These are phyloP conservation scores for Pholiota microspora DNA, from an alignment of 768 basidiomycete species.

Conservation along the genomic window DNA sequence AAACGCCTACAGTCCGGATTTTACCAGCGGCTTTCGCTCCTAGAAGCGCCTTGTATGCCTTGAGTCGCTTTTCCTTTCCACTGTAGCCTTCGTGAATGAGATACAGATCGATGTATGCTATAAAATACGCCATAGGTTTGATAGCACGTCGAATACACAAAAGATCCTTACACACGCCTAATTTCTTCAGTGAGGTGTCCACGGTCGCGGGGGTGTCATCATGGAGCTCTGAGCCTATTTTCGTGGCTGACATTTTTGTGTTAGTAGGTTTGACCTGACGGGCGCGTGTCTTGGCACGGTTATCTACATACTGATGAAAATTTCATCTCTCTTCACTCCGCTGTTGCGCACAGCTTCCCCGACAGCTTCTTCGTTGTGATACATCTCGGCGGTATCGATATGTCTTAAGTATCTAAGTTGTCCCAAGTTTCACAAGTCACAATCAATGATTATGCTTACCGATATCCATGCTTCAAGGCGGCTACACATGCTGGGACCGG, in stretches of 20 bases:
- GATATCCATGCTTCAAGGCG: conserved; percentile 13
- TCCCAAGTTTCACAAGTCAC: neutral
- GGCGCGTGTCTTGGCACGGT: no score
- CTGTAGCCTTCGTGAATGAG: conserved; percentile 71
- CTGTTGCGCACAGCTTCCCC: conserved; percentile 10
- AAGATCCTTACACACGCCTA: neutral
- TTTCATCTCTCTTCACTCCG: conserved; percentile 10
- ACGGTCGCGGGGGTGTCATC: neutral
- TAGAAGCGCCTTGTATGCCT: conserved; percentile 64
- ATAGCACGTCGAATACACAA: neutral
- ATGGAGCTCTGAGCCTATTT: neutral
- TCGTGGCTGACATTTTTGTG: neutral
- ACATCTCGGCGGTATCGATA: conserved; percentile 14
- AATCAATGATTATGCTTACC: neutral
- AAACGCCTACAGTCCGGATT: conserved; percentile 69
- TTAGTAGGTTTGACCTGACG: no score
- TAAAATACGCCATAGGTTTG: neutral
- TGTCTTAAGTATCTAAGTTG: neutral
- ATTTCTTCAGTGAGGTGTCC: neutral
- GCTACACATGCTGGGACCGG: conserved; percentile 8
- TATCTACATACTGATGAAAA: conserved; percentile 15
- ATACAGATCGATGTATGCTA: conserved; percentile 58
- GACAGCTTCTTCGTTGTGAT: conserved; percentile 15
- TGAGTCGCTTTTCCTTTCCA: conserved; percentile 60
- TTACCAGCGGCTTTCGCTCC: conserved; percentile 62